Evolutionary conservation across 202 grass and related monocot genomes (phyloP), one percentile per base, ranked within the genome.

Genomic region (Dendrocalamus latiflorus): DNA sequence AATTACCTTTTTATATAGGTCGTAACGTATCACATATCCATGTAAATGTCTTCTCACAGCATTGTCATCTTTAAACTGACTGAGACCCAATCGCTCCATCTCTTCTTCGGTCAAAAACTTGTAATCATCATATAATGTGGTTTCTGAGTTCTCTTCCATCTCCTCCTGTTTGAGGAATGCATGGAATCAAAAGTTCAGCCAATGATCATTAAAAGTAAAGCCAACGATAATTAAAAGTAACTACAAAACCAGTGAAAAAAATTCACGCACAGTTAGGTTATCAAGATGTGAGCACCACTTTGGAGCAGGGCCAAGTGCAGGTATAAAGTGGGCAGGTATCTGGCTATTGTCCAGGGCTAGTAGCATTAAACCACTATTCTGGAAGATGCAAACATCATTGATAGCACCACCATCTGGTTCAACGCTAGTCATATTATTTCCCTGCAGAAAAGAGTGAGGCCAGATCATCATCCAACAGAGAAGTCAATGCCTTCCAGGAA

Each of bases 231-330:
- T 25, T 63, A 48, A 39, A 43, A 72, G 8, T 44, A 87, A 78
- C 25, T 43, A 57, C 7, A 80, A 60, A 42, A 60, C 33, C 6
- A 86, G 37, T 69, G 24, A 79, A 57, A 22, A 42, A 68, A 48
- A 48, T 6, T 74, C 41, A 89, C 88, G 41, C 76, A 98, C 92
- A 62, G 95, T 98, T 88, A 98, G 65, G 77, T 98, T 98, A 81
- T 98, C 95, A 61, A 98, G 89, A 83, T 98, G 93, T 6, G 95
- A 90, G 25, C 92, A 94, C 95, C 95, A 98, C 76, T 98, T 98
- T 36, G 95, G 92, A 84, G 95, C 95, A 86, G 90, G 92, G 22
- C 95, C 95, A n/a, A 98, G 82, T 42, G 90, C 90, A 88, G 95
- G 95, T 74, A 98, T 79, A 44, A 88, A 98, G 81, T 98, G 86